Conservation (phyloP, 2,329 filamentous ascomycete species). For the Diaporthe eres region DNA sequence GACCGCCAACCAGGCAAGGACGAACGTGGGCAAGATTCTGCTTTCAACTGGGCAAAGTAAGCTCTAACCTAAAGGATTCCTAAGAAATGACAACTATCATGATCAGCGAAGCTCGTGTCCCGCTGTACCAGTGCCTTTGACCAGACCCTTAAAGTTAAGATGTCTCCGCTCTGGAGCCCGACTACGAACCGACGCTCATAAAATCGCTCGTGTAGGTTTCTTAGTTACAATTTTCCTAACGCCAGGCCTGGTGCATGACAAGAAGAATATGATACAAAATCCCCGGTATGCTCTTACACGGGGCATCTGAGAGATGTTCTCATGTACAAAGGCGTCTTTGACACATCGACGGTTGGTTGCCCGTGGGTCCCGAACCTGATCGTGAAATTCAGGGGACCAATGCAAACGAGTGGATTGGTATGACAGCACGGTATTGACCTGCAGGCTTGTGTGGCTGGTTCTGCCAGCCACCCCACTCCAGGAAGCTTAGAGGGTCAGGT, state of each 20-base stretch:
- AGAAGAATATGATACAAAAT: too few species aligned
- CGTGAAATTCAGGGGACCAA: slow-evolving; percentile 18
- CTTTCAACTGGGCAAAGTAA: not conserved
- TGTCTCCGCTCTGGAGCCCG: not conserved
- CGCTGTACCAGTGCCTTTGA: not conserved
- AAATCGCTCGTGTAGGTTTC: not conserved
- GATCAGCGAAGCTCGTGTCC: not conserved
- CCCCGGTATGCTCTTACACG: not conserved
- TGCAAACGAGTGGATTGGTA: slow-evolving; percentile 3
- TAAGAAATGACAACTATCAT: not conserved
- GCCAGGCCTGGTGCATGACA: too few species aligned
- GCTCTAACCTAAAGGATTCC: not conserved
- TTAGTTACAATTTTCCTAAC: not conserved
- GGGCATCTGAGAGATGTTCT: not conserved
- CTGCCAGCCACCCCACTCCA: not conserved
- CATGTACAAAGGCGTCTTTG: not conserved
- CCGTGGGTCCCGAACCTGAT: slow-evolving; percentile 7
- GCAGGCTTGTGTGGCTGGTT: not conserved
- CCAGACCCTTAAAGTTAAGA: too few species aligned
- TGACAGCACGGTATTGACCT: not conserved
- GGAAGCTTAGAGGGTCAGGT: not conserved
- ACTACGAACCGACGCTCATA: not conserved
- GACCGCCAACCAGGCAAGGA: not conserved
- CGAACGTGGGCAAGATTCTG: not conserved
- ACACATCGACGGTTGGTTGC: not conserved